These are phyloP conservation scores for Adansonia madagascariensis DNA, from an alignment of 441 rosid species.

Conservation along the genomic window DNA sequence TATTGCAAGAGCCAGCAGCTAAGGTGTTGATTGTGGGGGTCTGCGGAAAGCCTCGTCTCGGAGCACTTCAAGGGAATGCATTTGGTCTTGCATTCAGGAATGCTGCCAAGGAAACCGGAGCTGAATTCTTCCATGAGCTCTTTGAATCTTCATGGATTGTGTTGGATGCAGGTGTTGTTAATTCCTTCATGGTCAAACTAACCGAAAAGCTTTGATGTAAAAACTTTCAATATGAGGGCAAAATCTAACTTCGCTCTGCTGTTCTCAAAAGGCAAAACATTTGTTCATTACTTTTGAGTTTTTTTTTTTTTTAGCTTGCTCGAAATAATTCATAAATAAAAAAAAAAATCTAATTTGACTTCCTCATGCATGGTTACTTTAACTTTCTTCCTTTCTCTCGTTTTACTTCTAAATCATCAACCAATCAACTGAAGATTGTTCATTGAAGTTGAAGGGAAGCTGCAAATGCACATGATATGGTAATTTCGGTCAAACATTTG, in stretches of 20 bases:
- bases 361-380: neutral
- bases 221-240: neutral
- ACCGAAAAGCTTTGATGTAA: slow-evolving; percentile 71
- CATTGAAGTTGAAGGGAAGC: neutral
- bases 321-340: slow-evolving; percentile 33
- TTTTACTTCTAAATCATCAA: neutral
- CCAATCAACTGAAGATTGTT: neutral
- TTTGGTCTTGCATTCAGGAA: slow-evolving; percentile 86
- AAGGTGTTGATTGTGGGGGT: slow-evolving; percentile 90
- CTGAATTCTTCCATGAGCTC: slow-evolving; percentile 86
- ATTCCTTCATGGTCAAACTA: slow-evolving; percentile 83
- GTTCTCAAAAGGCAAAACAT: slow-evolving; percentile 20
- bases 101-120: slow-evolving; percentile 81
- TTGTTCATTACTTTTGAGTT: slow-evolving; percentile 8
- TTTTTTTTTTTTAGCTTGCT: slow-evolving; percentile 23
- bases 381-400: neutral
- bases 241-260: slow-evolving; percentile 9
- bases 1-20: slow-evolving; percentile 57
- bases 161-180: slow-evolving; percentile 70
- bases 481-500: too few relatives aligned
- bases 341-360: slow-evolving; percentile 16
- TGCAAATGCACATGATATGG: neutral
- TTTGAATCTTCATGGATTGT: slow-evolving; percentile 97
- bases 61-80: slow-evolving; percentile 86
- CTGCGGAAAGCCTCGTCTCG: slow-evolving; percentile 88